Conservation (phyloP, 2,329 filamentous ascomycete species). For the Trichocomaceae sp. region DNA sequence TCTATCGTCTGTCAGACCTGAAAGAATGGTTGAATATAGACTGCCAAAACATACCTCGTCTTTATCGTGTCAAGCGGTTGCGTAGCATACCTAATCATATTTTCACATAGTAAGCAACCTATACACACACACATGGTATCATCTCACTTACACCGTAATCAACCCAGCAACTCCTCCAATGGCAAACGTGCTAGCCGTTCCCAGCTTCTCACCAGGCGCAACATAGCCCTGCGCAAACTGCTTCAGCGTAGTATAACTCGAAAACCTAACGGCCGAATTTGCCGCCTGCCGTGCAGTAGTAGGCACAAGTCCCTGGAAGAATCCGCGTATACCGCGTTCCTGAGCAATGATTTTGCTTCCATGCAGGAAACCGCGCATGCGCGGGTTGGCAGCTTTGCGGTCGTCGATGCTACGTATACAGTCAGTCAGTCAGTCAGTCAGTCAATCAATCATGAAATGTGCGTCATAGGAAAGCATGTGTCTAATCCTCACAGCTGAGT, state of each 20-base stretch:
- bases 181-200: conserved; percentile 77
- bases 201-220: conserved; percentile 89
- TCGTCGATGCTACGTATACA: conserved; percentile 73
- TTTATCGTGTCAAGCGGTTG: conserved; percentile 87
- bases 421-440: not conserved
- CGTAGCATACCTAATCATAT: conserved; percentile 42
- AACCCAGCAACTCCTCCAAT: conserved; percentile 83
- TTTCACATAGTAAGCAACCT: not conserved
- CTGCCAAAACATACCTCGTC: conserved; percentile 61
- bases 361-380: conserved; percentile 87
- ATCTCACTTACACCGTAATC: conserved; percentile 74
- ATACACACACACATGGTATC: no score
- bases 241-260: conserved; percentile 81
- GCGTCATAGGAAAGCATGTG: not conserved
- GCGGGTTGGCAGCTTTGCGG: conserved; percentile 74
- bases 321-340: conserved; percentile 81
- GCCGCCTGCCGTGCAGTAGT: conserved; percentile 92
- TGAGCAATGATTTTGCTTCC: conserved; percentile 79
- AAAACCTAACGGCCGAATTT: conserved; percentile 87
- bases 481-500: conserved; percentile 64
- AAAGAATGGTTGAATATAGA: not conserved
- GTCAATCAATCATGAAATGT: no score
- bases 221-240: conserved; percentile 90
- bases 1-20: conserved; percentile 32
- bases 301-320: conserved; percentile 94